Evolutionary conservation across 306 rosid genomes (phyloP), one percentile per base, ranked within the genome.

Genomic region (Begonia loranthoides): DNA sequence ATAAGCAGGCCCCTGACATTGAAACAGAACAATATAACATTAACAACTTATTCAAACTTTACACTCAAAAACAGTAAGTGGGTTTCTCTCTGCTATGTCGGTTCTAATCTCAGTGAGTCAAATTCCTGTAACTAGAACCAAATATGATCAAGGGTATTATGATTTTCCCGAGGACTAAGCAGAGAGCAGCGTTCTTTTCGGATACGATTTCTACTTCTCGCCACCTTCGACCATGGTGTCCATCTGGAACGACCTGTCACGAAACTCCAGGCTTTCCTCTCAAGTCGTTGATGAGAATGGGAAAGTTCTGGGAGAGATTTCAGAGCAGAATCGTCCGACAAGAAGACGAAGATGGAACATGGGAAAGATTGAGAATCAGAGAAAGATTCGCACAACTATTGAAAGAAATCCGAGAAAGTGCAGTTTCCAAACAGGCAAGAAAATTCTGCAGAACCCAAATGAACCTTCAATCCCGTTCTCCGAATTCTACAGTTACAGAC

Each of bases 381-480:
- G 99, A 70, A 90, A 85, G 87, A 90, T 94, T 34, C 99, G 85
- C 86, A 90, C 85, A 70, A 83, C 94, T 2, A 94, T 90, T 0
- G 99, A 90, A 63, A 78, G 95, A 15, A 90, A 90, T 49, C 60
- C 95, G 33, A 72, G 95, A 36, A 90, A 90, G 55, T 73, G 87
- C 60, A 64, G 83, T 41, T 78, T 87, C 96, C 96, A 83, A 57
- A 71, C 94, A 12, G 63, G 69, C 61, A 72, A 15, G 62, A 54
- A 58, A 22, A 16, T 62, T 72, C 77, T 0, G 44, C 62, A 1
- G 60, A 55, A 2, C 49, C 54, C 15, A 63, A 63, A 33, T 74
- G n/a, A n/a, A n/a, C n/a, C n/a, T n/a, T n/a, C n/a, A n/a, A n/a
- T n/a, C n/a, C n/a, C n/a, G n/a, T n/a, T n/a, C n/a, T n/a, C n/a